phyloP scores from a whole-genome alignment of 129 eudicot genomes.

The Escallonia rubra region DNA sequence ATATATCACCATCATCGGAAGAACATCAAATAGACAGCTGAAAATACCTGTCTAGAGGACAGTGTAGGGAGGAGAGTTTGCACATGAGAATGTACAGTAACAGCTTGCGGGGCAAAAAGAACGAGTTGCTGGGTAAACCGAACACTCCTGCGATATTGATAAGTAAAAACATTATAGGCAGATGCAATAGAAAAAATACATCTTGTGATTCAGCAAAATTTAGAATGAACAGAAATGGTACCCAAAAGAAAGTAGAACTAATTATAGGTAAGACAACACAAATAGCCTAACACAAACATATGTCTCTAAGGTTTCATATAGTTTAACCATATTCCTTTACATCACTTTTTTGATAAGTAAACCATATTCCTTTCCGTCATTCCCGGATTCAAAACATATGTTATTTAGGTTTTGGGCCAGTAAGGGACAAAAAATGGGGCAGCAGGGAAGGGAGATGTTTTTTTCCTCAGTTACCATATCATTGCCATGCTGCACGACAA shows the following conservation, averaged over 20 bases:
- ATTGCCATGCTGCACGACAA: too few relatives aligned
- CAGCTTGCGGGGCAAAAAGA: constrained; percentile 98
- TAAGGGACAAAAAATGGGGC: too few relatives aligned
- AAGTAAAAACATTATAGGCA: background rate
- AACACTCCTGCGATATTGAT: constrained; percentile 60
- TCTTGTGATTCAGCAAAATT: background rate
- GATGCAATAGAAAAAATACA: too few relatives aligned
- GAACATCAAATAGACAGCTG: constrained; percentile 2
- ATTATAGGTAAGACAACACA: background rate
- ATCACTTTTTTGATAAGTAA: too few relatives aligned
- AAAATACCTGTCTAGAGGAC: constrained; percentile 87
- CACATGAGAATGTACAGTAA: constrained; percentile 86
- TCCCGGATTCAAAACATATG: too few relatives aligned
- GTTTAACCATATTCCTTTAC: too few relatives aligned
- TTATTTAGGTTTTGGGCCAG: too few relatives aligned
- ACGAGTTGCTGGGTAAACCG: constrained; percentile 96
- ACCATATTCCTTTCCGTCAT: too few relatives aligned
- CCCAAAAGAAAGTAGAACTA: background rate
- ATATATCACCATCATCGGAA: background rate
- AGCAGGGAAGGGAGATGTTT: too few relatives aligned
- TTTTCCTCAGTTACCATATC: too few relatives aligned
- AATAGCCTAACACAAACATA: background rate
- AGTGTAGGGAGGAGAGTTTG: constrained; percentile 84
- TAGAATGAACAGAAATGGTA: background rate
- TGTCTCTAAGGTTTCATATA: too few relatives aligned